Evolutionary conservation across 164 flowering plant species (phyloP).

Genomic region (Vitis riparia): DNA sequence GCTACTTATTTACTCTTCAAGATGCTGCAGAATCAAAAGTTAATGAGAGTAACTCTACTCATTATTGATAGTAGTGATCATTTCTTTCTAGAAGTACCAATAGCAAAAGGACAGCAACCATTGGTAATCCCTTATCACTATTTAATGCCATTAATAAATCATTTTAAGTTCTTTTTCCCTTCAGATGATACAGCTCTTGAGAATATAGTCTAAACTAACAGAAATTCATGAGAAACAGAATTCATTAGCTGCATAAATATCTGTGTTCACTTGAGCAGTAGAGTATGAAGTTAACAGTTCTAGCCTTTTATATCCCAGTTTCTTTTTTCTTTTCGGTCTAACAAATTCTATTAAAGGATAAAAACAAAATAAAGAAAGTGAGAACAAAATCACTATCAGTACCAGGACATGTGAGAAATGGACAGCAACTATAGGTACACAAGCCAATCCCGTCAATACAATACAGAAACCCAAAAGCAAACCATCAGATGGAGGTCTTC

Average conservation of each 20-base stretch:
- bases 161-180: background rate
- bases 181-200: background rate
- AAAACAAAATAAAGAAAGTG: background rate
- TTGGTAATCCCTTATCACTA: background rate
- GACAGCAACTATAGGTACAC: conserved; percentile 84
- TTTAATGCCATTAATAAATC: background rate
- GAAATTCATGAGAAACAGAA: no score
- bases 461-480: conserved; percentile 82
- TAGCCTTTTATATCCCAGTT: no score
- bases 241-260: no score
- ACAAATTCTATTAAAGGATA: background rate
- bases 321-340: background rate
- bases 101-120: background rate
- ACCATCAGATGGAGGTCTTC: conserved; percentile 91
- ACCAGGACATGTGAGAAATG: conserved; percentile 98
- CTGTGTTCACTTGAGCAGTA: no score
- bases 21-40: background rate
- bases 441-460: conserved; percentile 77
- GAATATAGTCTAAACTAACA: no score
- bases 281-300: no score
- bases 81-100: background rate
- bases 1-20: background rate
- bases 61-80: background rate
- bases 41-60: background rate
- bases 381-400: conserved; percentile 12